These are phyloP conservation scores for Austroboletus eburneus DNA, from an alignment of 768 basidiomycete species.

Conservation along the genomic window DNA sequence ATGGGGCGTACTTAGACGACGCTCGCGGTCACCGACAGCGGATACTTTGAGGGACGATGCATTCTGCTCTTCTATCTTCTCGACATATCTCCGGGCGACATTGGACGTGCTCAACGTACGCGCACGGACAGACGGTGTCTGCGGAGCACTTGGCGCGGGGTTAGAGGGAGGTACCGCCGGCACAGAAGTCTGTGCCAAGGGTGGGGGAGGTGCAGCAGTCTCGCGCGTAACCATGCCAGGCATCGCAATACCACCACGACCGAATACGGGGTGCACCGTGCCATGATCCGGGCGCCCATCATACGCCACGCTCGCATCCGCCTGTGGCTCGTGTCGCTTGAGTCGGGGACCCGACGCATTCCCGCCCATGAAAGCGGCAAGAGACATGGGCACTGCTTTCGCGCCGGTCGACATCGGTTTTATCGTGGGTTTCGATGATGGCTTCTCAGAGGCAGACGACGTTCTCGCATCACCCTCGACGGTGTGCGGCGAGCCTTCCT, in stretches of 20 bases:
- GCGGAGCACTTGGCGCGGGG: conserved; percentile 2
- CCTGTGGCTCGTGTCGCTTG: conserved; percentile 68
- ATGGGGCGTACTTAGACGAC: conserved; percentile 49
- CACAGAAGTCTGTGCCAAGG: conserved; percentile 5
- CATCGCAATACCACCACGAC: conserved; percentile 70
- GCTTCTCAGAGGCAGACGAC: conserved; percentile 5
- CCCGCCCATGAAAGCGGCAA: conserved; percentile 81
- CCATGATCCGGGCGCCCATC: conserved; percentile 52
- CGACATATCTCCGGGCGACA: conserved; percentile 31
- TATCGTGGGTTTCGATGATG: conserved; percentile 11
- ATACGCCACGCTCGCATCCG: conserved; percentile 62
- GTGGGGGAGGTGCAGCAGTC: background rate
- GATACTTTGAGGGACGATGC: conserved; percentile 25
- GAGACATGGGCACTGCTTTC: conserved; percentile 54
- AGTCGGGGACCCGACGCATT: conserved; percentile 70
- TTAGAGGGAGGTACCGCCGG: conserved; percentile 3
- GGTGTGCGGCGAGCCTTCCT: conserved; percentile 13
- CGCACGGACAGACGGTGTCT: conserved; percentile 13
- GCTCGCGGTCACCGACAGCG: conserved; percentile 37
- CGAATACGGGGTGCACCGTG: conserved; percentile 71
- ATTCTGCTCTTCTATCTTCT: conserved; percentile 37
- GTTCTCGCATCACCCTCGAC: conserved; percentile 10
- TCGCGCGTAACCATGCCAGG: conserved; percentile 53
- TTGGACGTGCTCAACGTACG: conserved; percentile 36
- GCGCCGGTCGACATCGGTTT: conserved; percentile 8